Conservation (phyloP, 352 stramenopile species). For the Phytophthora kernoviae region DNA sequence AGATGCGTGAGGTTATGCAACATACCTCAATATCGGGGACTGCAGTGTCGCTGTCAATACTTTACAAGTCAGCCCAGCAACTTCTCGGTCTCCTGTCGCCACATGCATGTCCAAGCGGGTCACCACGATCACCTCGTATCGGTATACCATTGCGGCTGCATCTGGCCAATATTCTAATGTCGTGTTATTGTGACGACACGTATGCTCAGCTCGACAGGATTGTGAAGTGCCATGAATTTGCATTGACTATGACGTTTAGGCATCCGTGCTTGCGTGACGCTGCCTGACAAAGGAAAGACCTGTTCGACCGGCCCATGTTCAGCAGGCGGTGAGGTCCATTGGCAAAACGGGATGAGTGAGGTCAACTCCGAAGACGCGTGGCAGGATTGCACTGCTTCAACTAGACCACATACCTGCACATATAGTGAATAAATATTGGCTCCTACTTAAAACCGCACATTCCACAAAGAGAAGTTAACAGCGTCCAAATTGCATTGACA, state of each 20-base stretch:
- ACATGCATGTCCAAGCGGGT: no score
- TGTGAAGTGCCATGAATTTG: constrained; percentile 4
- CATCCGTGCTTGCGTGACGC: constrained; percentile 5
- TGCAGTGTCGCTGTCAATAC: no score
- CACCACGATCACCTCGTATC: no score
- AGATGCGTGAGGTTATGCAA: no score
- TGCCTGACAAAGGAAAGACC: constrained; percentile 27
- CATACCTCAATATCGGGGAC: no score
- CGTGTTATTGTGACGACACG: neutral
- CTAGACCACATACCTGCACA: neutral
- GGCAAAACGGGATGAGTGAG: constrained; percentile 17
- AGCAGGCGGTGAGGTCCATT: constrained; percentile 5
- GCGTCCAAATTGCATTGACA: constrained; percentile 1
- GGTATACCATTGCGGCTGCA: no score
- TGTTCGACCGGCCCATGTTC: constrained; percentile 19
- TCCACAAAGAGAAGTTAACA: no score
- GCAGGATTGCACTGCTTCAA: neutral
- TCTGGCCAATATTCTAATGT: no score
- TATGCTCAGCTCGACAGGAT: constrained; percentile 6
- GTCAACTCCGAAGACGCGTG: constrained; percentile 5
- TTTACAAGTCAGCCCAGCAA: no score
- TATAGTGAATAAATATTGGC: constrained; percentile 9
- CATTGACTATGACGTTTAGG: neutral
- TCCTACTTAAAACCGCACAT: no score
- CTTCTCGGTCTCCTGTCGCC: no score